Evolutionary conservation across 257 asterid genomes (phyloP).

Genomic region (Solanum paucissectum): DNA sequence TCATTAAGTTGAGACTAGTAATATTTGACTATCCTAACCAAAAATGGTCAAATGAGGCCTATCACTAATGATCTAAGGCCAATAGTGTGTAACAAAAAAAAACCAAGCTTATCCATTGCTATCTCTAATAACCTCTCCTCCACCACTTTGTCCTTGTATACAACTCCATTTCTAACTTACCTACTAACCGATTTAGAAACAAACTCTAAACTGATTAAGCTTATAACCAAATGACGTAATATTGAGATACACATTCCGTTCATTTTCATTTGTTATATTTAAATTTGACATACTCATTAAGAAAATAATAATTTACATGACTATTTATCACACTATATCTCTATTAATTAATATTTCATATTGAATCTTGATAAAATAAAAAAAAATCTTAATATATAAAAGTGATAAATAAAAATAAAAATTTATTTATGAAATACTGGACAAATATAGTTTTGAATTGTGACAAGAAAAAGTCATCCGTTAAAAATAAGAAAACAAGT

Average conservation of each 20-base stretch:
- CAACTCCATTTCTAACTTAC: not conserved
- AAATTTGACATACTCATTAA: too few relatives aligned
- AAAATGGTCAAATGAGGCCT: not conserved
- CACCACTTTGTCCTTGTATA: too few relatives aligned
- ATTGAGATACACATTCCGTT: not conserved
- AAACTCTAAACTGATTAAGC: not conserved
- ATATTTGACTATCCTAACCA: not conserved
- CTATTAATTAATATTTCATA: too few relatives aligned
- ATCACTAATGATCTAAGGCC: not conserved
- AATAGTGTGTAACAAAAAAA: not conserved
- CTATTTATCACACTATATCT: too few relatives aligned
- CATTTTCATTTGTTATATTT: too few relatives aligned
- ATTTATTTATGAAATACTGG: too few relatives aligned
- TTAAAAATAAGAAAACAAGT: not conserved
- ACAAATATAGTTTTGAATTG: not conserved
- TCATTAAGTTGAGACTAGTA: not conserved
- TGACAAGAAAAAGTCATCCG: not conserved
- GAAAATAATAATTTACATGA: too few relatives aligned
- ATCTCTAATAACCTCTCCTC: too few relatives aligned
- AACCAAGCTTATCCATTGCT: too few relatives aligned
- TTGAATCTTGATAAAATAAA: too few relatives aligned
- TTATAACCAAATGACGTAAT: not conserved
- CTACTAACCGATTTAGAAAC: not conserved
- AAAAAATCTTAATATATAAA: not conserved
- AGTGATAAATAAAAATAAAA: too few relatives aligned